These are phyloP conservation scores for Parietaria judaica DNA, from an alignment of 306 rosid species.

Conservation along the genomic window DNA sequence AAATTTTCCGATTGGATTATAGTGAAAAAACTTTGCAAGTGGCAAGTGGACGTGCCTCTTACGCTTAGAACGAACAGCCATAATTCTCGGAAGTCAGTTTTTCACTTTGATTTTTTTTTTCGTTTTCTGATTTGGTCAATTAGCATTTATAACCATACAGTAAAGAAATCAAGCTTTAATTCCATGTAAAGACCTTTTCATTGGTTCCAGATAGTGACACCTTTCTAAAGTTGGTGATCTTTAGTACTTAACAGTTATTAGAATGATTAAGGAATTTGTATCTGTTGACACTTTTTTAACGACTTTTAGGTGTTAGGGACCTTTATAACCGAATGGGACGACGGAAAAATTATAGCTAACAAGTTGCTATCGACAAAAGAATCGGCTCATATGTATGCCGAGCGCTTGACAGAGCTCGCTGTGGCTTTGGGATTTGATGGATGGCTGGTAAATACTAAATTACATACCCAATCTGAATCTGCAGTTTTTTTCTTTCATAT, in stretches of 20 bases:
- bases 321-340: conserved; percentile 79
- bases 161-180: no score
- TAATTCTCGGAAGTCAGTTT: no score
- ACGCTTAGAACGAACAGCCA: no score
- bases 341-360: conserved; percentile 48
- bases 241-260: neutral
- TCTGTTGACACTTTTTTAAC: conserved; percentile 12
- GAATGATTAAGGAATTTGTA: neutral
- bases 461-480: conserved; percentile 7
- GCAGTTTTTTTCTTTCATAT: conserved; percentile 5
- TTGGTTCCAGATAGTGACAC: neutral
- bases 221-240: neutral
- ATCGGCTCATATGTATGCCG: conserved; percentile 77
- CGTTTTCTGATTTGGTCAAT: no score
- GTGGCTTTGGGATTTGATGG: conserved; percentile 79
- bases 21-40: no score
- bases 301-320: conserved; percentile 76
- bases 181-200: neutral
- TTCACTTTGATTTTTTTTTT: no score
- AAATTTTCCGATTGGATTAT: no score
- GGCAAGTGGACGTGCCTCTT: no score
- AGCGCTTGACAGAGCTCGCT: conserved; percentile 70
- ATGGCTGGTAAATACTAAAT: conserved; percentile 83
- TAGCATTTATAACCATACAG: no score
- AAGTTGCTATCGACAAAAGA: conserved; percentile 53